phyloP scores from a whole-genome alignment of 2,329 filamentous ascomycete genomes.

The Dactylellina haptotyla region DNA sequence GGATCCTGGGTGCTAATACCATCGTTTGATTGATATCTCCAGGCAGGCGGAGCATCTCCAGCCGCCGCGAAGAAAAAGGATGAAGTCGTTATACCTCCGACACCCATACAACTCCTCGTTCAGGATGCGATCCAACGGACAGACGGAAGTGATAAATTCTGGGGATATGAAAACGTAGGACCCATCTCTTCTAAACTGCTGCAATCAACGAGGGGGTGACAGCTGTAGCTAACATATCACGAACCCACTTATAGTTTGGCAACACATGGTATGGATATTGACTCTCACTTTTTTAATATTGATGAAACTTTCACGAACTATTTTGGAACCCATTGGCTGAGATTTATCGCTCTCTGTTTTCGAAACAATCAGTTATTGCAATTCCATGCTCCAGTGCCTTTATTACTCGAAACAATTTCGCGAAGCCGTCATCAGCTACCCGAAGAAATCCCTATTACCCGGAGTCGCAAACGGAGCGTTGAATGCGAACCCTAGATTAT shows the following conservation, averaged over 20 bases:
- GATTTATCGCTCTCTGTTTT: constrained; percentile 25
- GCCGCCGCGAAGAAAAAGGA: constrained; percentile 51
- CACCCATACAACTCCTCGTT: constrained; percentile 72
- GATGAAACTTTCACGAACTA: constrained; percentile 11
- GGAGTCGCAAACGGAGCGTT: constrained; percentile 68
- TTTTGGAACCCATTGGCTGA: constrained; percentile 39
- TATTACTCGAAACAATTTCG: constrained; percentile 96
- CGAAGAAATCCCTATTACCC: constrained; percentile 63
- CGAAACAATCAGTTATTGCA: constrained; percentile 80
- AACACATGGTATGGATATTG: constrained; percentile 48
- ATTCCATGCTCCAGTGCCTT: constrained; percentile 95
- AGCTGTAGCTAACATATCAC: constrained; percentile 31
- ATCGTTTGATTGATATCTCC: not conserved
- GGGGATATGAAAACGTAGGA: constrained; percentile 95
- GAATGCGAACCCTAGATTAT: constrained; percentile 60
- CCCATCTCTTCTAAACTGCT: not conserved
- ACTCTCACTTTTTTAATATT: constrained; percentile 56
- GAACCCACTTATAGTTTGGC: constrained; percentile 51
- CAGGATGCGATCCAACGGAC: constrained; percentile 81
- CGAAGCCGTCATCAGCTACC: constrained; percentile 92
- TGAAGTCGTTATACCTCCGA: constrained; percentile 34
- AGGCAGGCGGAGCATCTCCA: constrained; percentile 46
- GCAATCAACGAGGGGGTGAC: not conserved
- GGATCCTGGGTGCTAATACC: not conserved
- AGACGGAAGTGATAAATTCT: constrained; percentile 97